phyloP scores from a whole-genome alignment of 106 monocot genomes.

The Allium sativum region DNA sequence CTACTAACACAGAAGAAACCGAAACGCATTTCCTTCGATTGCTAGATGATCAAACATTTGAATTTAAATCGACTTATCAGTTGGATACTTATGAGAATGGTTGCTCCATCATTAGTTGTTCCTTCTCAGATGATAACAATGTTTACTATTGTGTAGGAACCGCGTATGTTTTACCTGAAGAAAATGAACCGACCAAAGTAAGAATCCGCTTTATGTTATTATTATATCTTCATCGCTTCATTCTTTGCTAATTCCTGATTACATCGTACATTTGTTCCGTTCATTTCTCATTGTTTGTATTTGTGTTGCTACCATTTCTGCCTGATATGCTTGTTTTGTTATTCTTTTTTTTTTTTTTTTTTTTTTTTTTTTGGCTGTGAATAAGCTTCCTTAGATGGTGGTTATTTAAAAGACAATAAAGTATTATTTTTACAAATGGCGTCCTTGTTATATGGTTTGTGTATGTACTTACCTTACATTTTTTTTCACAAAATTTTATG shows the following conservation, averaged over 20 bases:
- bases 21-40: conserved; percentile 88
- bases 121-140: conserved; percentile 80
- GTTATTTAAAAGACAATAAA: no score
- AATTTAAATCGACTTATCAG: conserved; percentile 62
- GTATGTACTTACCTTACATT: no score
- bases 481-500: no score
- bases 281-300: no score
- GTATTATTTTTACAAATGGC: no score
- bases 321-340: no score
- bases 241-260: background rate
- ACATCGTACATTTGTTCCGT: no score
- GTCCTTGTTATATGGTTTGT: no score
- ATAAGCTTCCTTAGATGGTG: no score
- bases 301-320: no score
- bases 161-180: conserved; percentile 95
- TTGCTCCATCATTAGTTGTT: conserved; percentile 83
- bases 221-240: background rate
- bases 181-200: conserved; percentile 92
- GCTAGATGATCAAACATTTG: conserved; percentile 94
- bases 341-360: no score
- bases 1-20: conserved; percentile 50
- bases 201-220: background rate
- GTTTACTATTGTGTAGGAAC: conserved; percentile 94
- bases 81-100: conserved; percentile 83
- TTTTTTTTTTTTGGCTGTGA: no score